Percentiles rank a stretch among this genome's conserved stretches.
phyloP scores from a whole-genome alignment of 2,329 filamentous ascomycete genomes.

The Aspergillus brasiliensis region DNA sequence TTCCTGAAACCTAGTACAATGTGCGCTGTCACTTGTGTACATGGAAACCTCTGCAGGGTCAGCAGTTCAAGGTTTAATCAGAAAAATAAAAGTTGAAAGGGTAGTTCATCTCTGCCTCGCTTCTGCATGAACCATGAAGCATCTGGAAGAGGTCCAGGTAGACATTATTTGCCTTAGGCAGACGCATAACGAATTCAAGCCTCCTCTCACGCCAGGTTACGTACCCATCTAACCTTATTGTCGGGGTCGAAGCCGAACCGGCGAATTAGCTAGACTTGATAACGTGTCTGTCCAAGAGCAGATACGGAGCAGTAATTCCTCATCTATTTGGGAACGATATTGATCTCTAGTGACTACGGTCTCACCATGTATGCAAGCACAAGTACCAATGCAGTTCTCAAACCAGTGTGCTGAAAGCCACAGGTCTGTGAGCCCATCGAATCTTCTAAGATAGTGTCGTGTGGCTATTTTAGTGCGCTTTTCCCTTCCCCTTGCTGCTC shows the following conservation, averaged over 20 bases:
- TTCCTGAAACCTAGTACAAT: neutral
- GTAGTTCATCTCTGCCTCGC: neutral
- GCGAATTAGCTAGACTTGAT: neutral
- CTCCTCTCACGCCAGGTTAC: neutral
- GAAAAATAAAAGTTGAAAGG: neutral
- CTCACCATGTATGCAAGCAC: neutral
- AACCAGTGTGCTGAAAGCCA: neutral
- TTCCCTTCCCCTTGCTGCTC: neutral
- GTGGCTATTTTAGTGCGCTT: constrained; percentile 6
- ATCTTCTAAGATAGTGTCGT: neutral
- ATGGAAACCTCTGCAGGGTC: neutral
- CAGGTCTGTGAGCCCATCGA: neutral
- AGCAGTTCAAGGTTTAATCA: neutral
- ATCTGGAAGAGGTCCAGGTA: neutral
- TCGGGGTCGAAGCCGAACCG: neutral
- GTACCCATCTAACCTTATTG: neutral
- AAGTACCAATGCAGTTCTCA: neutral
- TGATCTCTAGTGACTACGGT: neutral
- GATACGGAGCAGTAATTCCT: neutral
- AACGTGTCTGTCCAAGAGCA: neutral
- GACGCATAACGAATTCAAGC: no score
- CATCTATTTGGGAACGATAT: no score
- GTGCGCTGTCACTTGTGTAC: neutral
- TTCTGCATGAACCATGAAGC: neutral
- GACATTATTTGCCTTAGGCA: neutral